phyloP scores from a whole-genome alignment of 768 basidiomycete species.

The Termitomyces sp. region DNA sequence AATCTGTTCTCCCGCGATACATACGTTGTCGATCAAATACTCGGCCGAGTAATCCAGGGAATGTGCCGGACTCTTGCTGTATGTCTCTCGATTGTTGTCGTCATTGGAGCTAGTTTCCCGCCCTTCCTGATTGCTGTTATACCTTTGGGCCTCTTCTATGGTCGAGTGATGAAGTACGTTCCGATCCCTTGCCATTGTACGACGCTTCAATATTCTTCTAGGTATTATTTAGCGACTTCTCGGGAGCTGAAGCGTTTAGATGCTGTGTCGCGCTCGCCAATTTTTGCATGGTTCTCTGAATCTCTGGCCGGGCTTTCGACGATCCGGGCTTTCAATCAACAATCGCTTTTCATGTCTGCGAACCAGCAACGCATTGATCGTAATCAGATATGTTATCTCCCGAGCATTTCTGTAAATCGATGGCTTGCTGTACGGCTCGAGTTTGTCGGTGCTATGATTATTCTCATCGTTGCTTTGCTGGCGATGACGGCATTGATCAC shows the following conservation, averaged over 20 bases:
- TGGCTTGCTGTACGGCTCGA: conserved; percentile 86
- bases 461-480: conserved; percentile 63
- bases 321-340: conserved; percentile 76
- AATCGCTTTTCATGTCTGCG: conserved; percentile 56
- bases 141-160: conserved; percentile 78
- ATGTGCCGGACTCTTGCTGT: conserved; percentile 60
- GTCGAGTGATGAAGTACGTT: conserved; percentile 72
- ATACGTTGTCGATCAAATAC: conserved; percentile 80
- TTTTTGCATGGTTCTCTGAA: conserved; percentile 88
- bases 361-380: conserved; percentile 77
- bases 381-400: conserved; percentile 77
- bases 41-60: conserved; percentile 70
- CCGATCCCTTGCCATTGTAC: background rate
- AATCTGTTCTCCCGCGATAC: conserved; percentile 91
- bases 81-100: conserved; percentile 55
- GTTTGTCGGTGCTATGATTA: conserved; percentile 76
- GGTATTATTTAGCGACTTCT: conserved; percentile 84
- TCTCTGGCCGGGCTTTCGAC: conserved; percentile 72
- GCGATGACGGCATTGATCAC: conserved; percentile 69
- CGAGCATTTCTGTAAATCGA: conserved; percentile 69
- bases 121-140: conserved; percentile 71
- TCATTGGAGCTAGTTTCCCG: conserved; percentile 82
- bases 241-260: conserved; percentile 87
- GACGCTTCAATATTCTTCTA: conserved; percentile 20
- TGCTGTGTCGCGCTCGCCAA: conserved; percentile 84